phyloP scores from a whole-genome alignment of 768 basidiomycete genomes.

The Mycena belliarum region DNA sequence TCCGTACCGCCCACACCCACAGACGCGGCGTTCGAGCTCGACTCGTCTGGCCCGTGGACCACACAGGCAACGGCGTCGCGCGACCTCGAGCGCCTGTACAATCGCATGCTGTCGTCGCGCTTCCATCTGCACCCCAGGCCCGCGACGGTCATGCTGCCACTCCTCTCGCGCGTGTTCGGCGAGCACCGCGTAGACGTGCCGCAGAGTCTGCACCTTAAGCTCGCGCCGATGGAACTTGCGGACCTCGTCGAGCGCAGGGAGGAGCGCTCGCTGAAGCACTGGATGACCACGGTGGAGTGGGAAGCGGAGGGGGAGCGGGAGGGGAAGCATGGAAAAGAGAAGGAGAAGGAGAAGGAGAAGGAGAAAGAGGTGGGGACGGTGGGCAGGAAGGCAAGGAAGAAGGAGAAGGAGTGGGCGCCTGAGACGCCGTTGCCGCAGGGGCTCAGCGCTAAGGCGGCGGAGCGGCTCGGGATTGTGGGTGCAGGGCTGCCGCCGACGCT shows the following conservation, averaged over 20 bases:
- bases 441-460: slow-evolving; percentile 22
- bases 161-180: slow-evolving; percentile 23
- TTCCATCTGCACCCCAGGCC: slow-evolving; percentile 38
- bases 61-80: background rate
- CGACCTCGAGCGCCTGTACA: slow-evolving; percentile 40
- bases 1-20: slow-evolving; percentile 23
- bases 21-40: background rate
- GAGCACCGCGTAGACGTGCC: background rate
- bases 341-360: background rate
- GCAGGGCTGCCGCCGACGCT: background rate
- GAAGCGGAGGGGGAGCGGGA: background rate
- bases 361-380: background rate
- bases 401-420: background rate
- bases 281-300: slow-evolving; percentile 5
- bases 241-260: background rate
- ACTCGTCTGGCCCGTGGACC: slow-evolving; percentile 8
- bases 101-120: slow-evolving; percentile 39
- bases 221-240: slow-evolving; percentile 16
- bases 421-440: slow-evolving; percentile 17
- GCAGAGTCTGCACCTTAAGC: slow-evolving; percentile 17
- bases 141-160: slow-evolving; percentile 28
- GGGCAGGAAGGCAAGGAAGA: background rate
- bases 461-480: slow-evolving; percentile 16
- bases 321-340: too few species aligned
- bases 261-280: background rate